Evolutionary conservation across 2,329 filamentous ascomycete species (phyloP).

Genomic region (Xylaria sp.): DNA sequence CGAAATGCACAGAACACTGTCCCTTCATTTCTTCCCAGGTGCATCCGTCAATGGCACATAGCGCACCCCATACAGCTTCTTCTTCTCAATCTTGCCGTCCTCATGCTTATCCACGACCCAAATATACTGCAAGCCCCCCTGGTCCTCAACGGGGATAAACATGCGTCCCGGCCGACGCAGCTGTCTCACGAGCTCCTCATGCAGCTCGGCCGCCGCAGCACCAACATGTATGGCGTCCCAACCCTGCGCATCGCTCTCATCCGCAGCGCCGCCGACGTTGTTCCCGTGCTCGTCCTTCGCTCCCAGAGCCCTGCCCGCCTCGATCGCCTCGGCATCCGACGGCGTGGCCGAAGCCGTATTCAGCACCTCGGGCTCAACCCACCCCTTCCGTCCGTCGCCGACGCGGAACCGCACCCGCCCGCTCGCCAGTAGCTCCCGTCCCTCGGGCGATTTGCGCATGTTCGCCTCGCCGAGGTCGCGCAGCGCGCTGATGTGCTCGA

Average conservation of each 20-base stretch:
- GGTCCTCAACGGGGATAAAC: slow-evolving; percentile 80
- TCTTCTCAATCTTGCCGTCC: slow-evolving; percentile 69
- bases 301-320: background rate
- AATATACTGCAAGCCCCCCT: slow-evolving; percentile 67
- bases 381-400: slow-evolving; percentile 79
- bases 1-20: background rate
- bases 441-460: slow-evolving; percentile 71
- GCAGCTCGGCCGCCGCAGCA: slow-evolving; percentile 80
- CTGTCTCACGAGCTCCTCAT: slow-evolving; percentile 79
- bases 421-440: slow-evolving; percentile 67
- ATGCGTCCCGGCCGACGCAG: slow-evolving; percentile 81
- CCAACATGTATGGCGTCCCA: slow-evolving; percentile 98
- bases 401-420: slow-evolving; percentile 78
- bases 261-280: slow-evolving; percentile 58
- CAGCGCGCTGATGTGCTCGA: slow-evolving; percentile 78
- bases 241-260: slow-evolving; percentile 51
- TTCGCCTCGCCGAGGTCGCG: slow-evolving; percentile 72
- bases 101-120: slow-evolving; percentile 79
- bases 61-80: slow-evolving; percentile 74
- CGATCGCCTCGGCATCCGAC: background rate
- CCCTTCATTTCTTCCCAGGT: slow-evolving; percentile 52
- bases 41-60: slow-evolving; percentile 84
- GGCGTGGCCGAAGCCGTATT: background rate
- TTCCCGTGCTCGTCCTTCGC: background rate
- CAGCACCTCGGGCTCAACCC: slow-evolving; percentile 56